phyloP scores from a whole-genome alignment of 1,284 basidiomycete species.

The Psilocybe mexicana region DNA sequence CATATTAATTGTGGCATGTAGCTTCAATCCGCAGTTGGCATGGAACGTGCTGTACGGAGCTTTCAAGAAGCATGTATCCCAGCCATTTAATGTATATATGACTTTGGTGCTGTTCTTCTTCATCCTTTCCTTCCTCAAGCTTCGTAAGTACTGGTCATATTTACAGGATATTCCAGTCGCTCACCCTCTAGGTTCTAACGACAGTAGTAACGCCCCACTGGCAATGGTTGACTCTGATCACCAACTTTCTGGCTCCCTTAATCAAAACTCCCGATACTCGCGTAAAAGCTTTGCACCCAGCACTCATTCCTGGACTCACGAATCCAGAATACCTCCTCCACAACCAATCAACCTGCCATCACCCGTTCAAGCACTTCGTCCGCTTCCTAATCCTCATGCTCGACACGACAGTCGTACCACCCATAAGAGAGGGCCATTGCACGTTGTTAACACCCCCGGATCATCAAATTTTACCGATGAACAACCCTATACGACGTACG shows the following conservation, averaged over 20 bases:
- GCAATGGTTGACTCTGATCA: too few species aligned
- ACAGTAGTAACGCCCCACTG: too few species aligned
- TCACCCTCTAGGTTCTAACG: too few species aligned
- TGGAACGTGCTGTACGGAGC: too few species aligned
- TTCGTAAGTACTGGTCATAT: too few species aligned
- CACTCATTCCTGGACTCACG: conserved; percentile 33
- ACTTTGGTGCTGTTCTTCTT: too few species aligned
- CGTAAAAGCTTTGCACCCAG: conserved; percentile 24
- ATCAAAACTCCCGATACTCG: conserved; percentile 26
- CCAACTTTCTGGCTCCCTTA: conserved; percentile 8
- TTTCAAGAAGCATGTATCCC: too few species aligned
- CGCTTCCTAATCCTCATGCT: conserved; percentile 27
- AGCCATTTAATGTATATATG: too few species aligned
- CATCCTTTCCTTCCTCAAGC: too few species aligned
- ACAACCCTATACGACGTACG: not conserved
- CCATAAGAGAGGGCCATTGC: not conserved
- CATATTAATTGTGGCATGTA: too few species aligned
- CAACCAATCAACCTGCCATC: conserved; percentile 21
- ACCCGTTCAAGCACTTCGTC: conserved; percentile 24
- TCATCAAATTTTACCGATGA: conserved; percentile 4
- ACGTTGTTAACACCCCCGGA: conserved; percentile 11
- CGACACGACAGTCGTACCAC: not conserved
- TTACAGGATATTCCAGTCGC: too few species aligned
- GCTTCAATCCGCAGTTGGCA: too few species aligned
- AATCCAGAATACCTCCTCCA: conserved; percentile 23